These are phyloP conservation scores for Mycena filopes DNA, from an alignment of 768 basidiomycete genomes.

Conservation along the genomic window DNA sequence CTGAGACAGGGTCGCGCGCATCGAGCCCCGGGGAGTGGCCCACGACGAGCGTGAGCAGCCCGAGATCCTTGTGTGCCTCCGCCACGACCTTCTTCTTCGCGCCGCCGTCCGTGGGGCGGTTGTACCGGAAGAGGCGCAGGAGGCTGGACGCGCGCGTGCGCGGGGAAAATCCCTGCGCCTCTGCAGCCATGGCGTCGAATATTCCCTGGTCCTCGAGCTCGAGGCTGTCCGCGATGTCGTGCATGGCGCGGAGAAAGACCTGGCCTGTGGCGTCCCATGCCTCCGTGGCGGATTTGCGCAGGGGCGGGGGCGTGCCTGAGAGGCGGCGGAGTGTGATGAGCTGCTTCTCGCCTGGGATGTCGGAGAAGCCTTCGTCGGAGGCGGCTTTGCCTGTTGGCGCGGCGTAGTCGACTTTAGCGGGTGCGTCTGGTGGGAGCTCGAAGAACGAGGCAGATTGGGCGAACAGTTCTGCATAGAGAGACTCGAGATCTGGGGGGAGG, in stretches of 20 bases:
- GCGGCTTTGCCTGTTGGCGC: constrained; percentile 24
- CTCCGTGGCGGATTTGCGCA: background rate
- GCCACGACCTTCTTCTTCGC: constrained; percentile 26
- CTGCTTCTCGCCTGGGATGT: constrained; percentile 30
- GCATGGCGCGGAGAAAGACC: constrained; percentile 20
- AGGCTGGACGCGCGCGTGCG: constrained; percentile 23
- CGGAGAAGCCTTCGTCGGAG: constrained; percentile 33
- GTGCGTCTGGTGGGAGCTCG: constrained; percentile 14
- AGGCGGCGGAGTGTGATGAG: constrained; percentile 29
- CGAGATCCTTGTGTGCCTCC: constrained; percentile 33
- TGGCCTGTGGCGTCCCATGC: constrained; percentile 28
- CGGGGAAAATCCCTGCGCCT: constrained; percentile 11
- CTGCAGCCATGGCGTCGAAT: constrained; percentile 23
- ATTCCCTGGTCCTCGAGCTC: constrained; percentile 11
- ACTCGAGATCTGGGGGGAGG: constrained; percentile 27
- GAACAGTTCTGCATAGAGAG: constrained; percentile 21
- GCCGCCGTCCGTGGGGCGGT: constrained; percentile 7
- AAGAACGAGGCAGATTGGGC: constrained; percentile 25
- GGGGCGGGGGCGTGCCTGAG: background rate
- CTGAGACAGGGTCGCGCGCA: constrained; percentile 16
- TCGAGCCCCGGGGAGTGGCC: constrained; percentile 30
- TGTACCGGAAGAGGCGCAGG: constrained; percentile 29
- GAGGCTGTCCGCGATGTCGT: constrained; percentile 27
- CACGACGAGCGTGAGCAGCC: constrained; percentile 30
- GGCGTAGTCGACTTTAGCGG: constrained; percentile 14